Base-by-base conservation (phyloP, 2,329 filamentous ascomycete genomes). In the Sclerotinia trifoliorum region DNA sequence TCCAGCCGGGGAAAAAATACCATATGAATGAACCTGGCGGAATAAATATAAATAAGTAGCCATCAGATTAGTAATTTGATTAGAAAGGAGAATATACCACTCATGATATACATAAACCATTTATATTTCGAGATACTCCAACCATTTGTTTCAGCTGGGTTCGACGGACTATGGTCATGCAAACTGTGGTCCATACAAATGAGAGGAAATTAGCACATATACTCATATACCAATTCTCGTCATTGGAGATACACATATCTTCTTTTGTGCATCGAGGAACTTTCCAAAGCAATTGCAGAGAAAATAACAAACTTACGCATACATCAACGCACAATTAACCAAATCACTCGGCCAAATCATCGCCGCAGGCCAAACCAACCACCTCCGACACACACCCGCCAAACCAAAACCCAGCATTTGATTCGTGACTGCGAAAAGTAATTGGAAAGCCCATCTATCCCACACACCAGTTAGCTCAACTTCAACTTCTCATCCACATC, bases 331-430 rank as follows among this genome's bases (percentile, higher is more conserved):
- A 56, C 83, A 82, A 10, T 80, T 85, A 6, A 80, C 81, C 66
- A 88, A 79, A 44, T 84, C 82, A n/a, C 83, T 81, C 0, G 87
- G 87, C 87, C 87, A 89, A 62, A 89, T 85, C 86, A 89, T 89
- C 58, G 85, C 82, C 2, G 87, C 85, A 1, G 85, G 87, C 78
- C 73, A 73, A 44, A 87, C 83, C 35, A 90, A 81, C 77, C 87
- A 89, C 46, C 85, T 82, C 26, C 86, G 80, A 32, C 82, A 80
- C 66, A 89, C 74, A 1, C 87, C 87, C 8, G 88, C 87, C 39
- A 89, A 79, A 2, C 87, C 87, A 71, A 88, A 88, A 10, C 88
- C 88, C 67, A 88, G 85, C 74, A 86, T 82, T 68, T 89, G 85
- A 1, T 85, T 88, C 3, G 85, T 87, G 68, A 88, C 82, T 65